A percentile compares a stretch with the other conserved stretches of the same genome.
phyloP scores from a whole-genome alignment of 192 early-diverging fungal species.

The Thamnidium elegans region DNA sequence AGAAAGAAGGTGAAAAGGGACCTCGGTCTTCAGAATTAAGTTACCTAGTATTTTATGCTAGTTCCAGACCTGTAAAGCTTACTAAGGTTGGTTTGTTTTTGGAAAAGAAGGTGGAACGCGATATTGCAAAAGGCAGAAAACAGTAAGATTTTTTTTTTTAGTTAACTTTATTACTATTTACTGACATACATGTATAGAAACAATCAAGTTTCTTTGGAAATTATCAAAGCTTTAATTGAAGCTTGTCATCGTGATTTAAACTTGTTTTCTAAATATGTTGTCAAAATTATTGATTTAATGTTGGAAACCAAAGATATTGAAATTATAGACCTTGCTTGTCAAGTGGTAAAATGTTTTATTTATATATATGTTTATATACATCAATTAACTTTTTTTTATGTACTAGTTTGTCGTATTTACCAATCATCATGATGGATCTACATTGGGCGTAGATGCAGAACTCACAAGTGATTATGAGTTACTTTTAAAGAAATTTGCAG shows the following conservation, averaged over 20 bases:
- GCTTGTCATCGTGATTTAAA: slow-evolving; percentile 73
- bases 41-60: slow-evolving; percentile 85
- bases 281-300: slow-evolving; percentile 63
- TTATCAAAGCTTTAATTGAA: slow-evolving; percentile 71
- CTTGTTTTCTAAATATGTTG: slow-evolving; percentile 77
- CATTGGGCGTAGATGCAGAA: slow-evolving; percentile 65
- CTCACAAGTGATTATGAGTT: slow-evolving; percentile 55
- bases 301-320: slow-evolving; percentile 60
- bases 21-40: slow-evolving; percentile 83
- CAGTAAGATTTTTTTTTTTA: slow-evolving; percentile 45
- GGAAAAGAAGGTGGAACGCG: slow-evolving; percentile 63
- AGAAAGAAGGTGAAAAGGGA: slow-evolving; percentile 59
- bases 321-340: slow-evolving; percentile 55
- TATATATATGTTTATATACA: too few species aligned
- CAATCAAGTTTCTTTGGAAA: slow-evolving; percentile 67
- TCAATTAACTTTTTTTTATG: not conserved
- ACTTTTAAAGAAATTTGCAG: slow-evolving; percentile 58
- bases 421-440: slow-evolving; percentile 62
- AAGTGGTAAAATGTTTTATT: slow-evolving; percentile 61
- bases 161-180: not conserved
- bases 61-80: slow-evolving; percentile 84
- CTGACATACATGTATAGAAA: slow-evolving; percentile 38
- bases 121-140: slow-evolving; percentile 59
- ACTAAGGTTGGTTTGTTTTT: slow-evolving; percentile 85
- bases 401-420: slow-evolving; percentile 70